Conservation (phyloP, 2,329 filamentous ascomycete species). For the Venturia effusa region DNA sequence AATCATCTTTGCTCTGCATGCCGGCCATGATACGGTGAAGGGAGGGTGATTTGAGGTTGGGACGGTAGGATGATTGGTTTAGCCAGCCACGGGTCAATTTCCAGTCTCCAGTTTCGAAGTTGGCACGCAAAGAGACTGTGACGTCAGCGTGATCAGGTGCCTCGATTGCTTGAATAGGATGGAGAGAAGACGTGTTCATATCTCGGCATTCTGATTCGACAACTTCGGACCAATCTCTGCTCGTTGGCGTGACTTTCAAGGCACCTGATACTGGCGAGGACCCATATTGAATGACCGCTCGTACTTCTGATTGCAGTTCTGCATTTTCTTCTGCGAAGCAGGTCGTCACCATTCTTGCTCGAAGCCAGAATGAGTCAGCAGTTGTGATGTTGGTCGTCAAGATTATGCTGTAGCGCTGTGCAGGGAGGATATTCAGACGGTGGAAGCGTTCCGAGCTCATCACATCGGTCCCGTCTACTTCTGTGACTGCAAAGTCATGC, state of each 20-base stretch:
- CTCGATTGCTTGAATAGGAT: neutral
- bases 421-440: constrained; percentile 3
- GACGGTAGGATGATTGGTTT: neutral
- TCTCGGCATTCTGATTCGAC: constrained; percentile 1
- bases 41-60: neutral
- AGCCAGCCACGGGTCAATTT: neutral
- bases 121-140: neutral
- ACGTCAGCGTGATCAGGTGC: constrained; percentile 12
- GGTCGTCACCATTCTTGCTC: constrained; percentile 49
- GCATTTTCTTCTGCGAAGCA: constrained; percentile 46
- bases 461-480: constrained; percentile 20
- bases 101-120: constrained; percentile 8
- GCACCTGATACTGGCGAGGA: constrained; percentile 8
- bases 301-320: constrained; percentile 35
- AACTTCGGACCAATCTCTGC: constrained; percentile 4
- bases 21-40: neutral
- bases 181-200: neutral
- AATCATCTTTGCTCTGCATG: neutral
- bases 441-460: neutral
- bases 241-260: neutral
- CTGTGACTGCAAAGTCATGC: constrained; percentile 8
- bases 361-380: constrained; percentile 15
- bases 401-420: constrained; percentile 3
- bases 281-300: neutral
- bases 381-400: neutral